Base-by-base conservation (phyloP, 805 yeast genomes). In the Ogataea thermomethanolica region DNA sequence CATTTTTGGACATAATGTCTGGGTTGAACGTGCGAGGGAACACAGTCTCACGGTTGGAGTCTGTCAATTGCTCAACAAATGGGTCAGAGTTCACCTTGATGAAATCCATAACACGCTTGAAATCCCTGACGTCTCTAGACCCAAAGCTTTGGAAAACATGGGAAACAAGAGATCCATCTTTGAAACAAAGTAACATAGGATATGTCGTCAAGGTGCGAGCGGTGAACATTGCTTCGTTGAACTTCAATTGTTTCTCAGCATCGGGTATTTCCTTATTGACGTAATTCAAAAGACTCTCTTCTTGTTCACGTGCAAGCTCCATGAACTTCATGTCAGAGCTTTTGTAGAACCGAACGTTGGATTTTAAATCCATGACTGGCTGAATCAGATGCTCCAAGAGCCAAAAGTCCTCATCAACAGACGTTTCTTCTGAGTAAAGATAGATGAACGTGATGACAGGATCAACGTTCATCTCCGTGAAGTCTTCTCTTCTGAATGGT, bases 161-260 rank as follows among this genome's bases (percentile, higher is more conserved):
- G 0, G 85, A 71, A 24, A 73, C 53, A 40, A 76, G 55, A 10
- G 78, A 65, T 38, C 74, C 73, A 39, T 82, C 82, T 49, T 76
- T 81, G 57, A 81, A 74, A 15, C 81, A 64, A 23, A 79, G 61
- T 13, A 84, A 51, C 11, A 85, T 78, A 2, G 95, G 95, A 25
- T 67, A 66, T 7, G 81, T 69, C 0, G 88, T 70, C 20, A 79
- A 56, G 1, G 81, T 67, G 21, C 76, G 73, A 17, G 83, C 66
- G 12, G 68, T 58, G 45, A 67, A 69, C 65, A 73, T 57, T 13
- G 70, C 72, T 37, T 70, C 67, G 54, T 77, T 66, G 46, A 68
- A 73, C 30, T 51, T 53, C 13, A 62, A 56, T 4, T 42, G 34
- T 2, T 40, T 35, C 5, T 34, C 26, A 6, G 37, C 36, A 17